Base-by-base conservation (phyloP, 495 filamentous ascomycete species). In the Tuber aestivum region DNA sequence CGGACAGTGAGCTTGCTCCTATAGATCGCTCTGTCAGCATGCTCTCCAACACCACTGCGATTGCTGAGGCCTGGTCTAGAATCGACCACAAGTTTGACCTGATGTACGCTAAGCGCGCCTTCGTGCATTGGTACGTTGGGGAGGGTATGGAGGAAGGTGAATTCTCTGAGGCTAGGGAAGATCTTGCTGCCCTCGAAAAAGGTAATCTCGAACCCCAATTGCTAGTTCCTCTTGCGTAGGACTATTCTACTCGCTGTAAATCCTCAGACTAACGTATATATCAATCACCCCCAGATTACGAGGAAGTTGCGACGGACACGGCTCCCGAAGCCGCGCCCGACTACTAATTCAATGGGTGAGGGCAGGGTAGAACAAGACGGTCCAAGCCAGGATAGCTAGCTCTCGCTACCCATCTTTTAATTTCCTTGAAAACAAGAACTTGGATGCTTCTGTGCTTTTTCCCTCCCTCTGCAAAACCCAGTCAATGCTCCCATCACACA, bases 111-210 rank as follows among this genome's bases (percentile, higher is more conserved):
- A 99, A 99, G 91, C 95, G 95, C 86, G 95, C 95, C 74, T 99
- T 99, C 87, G 95, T 99, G 72, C 95, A 99, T 87, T 99, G 95
- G 95, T 99, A 99, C 83, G 95, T 99, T 84, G 95, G 95, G 87
- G 95, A 99, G 89, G 95, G 95, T 90, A 99, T 99, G 95, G 95
- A 99, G 89, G 95, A 99, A 86, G 95, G 95, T 84, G 95, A 99
- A 86, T 99, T 99, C 89, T 96, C 93, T 70, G 95, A 99, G 89
- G 95, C 95, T 72, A 93, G 95, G 85, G 95, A 99, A 88, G 95
- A 99, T 86, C 86, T 99, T 83, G 95, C 95, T 83, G 95, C 95
- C 81, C 90, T 99, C 69, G 80, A 82, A 72, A 82, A 79, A 69
- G 81, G 80, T 77, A 70, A 70, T 56, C 74, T 61, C 23, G 21